Evolutionary conservation across 208 protist species (phyloP).

Genomic region (Histomonas meleagridis): DNA sequence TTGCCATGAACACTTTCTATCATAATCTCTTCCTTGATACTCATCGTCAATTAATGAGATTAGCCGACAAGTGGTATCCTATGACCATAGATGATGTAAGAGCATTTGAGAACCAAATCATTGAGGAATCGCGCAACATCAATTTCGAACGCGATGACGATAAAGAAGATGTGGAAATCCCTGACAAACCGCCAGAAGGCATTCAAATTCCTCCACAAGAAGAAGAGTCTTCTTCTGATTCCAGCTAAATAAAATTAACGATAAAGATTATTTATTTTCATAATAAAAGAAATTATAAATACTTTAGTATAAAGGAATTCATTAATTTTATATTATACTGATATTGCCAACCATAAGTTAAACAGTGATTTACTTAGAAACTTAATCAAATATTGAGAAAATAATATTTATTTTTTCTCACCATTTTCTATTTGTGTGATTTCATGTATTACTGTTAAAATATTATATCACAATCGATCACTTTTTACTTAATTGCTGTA

Average conservation of each 20-base stretch:
- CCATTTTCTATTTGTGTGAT: too few relatives aligned
- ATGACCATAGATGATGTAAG: background rate
- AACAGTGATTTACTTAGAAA: too few relatives aligned
- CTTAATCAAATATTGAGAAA: too few relatives aligned
- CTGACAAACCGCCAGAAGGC: background rate
- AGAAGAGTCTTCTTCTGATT: background rate
- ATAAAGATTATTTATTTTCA: background rate
- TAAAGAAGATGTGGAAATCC: background rate
- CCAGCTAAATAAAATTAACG: background rate
- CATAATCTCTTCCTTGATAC: background rate
- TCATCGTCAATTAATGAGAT: background rate
- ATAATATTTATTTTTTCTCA: too few relatives aligned
- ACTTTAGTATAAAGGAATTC: background rate
- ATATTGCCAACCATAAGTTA: too few relatives aligned
- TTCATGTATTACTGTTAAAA: too few relatives aligned
- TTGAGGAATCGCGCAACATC: background rate
- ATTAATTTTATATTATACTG: too few relatives aligned
- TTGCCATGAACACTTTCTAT: background rate
- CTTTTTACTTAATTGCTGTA: too few relatives aligned
- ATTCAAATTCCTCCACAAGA: background rate
- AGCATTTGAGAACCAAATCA: background rate
- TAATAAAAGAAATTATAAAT: background rate
- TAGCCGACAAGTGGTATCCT: background rate
- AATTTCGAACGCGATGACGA: background rate
- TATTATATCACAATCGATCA: too few relatives aligned